A percentile compares a stretch with the other conserved stretches of the same genome.
These are phyloP conservation scores for Naegleria lovaniensis DNA, from an alignment of 208 protist genomes.

Conservation along the genomic window DNA sequence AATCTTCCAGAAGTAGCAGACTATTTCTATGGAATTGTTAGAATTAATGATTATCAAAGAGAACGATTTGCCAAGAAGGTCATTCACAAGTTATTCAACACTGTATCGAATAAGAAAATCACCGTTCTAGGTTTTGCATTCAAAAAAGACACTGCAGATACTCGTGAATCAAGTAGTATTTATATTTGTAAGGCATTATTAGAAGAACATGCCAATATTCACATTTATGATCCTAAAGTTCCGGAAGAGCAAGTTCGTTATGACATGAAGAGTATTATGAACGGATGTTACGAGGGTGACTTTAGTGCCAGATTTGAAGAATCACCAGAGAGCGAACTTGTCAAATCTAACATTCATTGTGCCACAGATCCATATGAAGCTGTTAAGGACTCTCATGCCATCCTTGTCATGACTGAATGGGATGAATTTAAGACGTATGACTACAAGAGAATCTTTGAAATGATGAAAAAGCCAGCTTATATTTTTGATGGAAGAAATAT, in stretches of 20 bases:
- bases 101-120: slow-evolving; percentile 81
- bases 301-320: slow-evolving; percentile 30
- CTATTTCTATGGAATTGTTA: slow-evolving; percentile 88
- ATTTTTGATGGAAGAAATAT: slow-evolving; percentile 88
- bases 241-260: slow-evolving; percentile 50
- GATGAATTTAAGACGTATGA: slow-evolving; percentile 85
- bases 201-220: slow-evolving; percentile 72
- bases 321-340: slow-evolving; percentile 13
- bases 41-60: slow-evolving; percentile 93
- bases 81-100: slow-evolving; percentile 79
- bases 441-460: slow-evolving; percentile 68
- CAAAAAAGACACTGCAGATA: slow-evolving; percentile 96
- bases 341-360: slow-evolving; percentile 42
- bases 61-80: slow-evolving; percentile 76
- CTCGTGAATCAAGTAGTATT: slow-evolving; percentile 82
- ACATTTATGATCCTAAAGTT: slow-evolving; percentile 94
- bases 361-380: slow-evolving; percentile 61
- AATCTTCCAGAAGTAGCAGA: slow-evolving; percentile 79
- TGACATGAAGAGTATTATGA: slow-evolving; percentile 62
- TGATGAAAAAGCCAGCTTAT: slow-evolving; percentile 87
- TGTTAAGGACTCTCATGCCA: slow-evolving; percentile 63
- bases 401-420: slow-evolving; percentile 95
- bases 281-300: slow-evolving; percentile 33
- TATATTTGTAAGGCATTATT: slow-evolving; percentile 71
- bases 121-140: slow-evolving; percentile 91